phyloP scores from a whole-genome alignment of 2,329 filamentous ascomycete species.

The Kalaharituber pfeilii region DNA sequence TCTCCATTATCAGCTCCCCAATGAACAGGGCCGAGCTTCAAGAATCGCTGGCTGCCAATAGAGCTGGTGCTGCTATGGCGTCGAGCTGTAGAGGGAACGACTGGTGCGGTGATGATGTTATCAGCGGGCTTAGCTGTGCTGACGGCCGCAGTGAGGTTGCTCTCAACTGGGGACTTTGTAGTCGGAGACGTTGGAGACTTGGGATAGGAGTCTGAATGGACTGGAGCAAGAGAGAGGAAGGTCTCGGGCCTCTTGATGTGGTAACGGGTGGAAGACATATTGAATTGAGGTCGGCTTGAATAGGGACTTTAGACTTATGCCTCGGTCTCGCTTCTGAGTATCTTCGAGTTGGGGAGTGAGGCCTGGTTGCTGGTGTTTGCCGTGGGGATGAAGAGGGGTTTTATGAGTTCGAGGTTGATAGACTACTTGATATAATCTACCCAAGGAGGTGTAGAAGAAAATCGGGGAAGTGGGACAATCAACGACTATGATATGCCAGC shows the following conservation, averaged over 20 bases:
- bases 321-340: constrained; percentile 1
- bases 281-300: neutral
- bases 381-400: constrained; percentile 1
- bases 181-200: constrained; percentile 23
- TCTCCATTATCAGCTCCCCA: constrained; percentile 41
- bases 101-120: constrained; percentile 25
- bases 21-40: constrained; percentile 49
- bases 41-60: constrained; percentile 35
- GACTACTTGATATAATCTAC: neutral
- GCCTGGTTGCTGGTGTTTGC: neutral
- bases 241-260: constrained; percentile 24
- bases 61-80: constrained; percentile 39
- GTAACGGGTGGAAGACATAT: constrained; percentile 10
- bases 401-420: constrained; percentile 6
- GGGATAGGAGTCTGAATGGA: constrained; percentile 40
- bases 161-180: constrained; percentile 4
- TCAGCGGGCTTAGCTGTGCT: constrained; percentile 22
- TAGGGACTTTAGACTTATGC: neutral
- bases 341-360: neutral
- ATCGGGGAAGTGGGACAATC: neutral
- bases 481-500: neutral
- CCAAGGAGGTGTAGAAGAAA: neutral
- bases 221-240: constrained; percentile 44
- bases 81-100: constrained; percentile 12
- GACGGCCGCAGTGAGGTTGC: constrained; percentile 10